Evolutionary conservation across 352 stramenopile genomes (phyloP).

Genomic region (Phytophthora sp.): DNA sequence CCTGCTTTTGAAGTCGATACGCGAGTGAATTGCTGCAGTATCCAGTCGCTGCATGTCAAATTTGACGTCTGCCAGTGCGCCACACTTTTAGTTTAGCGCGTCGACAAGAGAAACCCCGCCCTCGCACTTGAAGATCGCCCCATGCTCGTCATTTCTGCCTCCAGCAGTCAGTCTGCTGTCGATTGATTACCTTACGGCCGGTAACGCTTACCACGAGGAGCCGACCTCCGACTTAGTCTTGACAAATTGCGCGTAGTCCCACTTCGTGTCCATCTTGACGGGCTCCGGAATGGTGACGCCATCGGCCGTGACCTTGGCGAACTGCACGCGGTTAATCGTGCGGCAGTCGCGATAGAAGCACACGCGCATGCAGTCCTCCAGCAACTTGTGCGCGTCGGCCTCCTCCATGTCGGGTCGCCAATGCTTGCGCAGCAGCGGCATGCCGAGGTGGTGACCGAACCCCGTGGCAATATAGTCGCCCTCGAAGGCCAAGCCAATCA

Average conservation of each 20-base stretch:
- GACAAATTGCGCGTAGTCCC: conserved; percentile 90
- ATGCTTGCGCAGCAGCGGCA: conserved; percentile 96
- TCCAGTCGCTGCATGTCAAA: conserved; percentile 4
- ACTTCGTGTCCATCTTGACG: conserved; percentile 96
- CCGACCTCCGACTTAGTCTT: conserved; percentile 90
- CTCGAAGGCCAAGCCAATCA: conserved; percentile 97
- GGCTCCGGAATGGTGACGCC: conserved; percentile 93
- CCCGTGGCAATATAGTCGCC: conserved; percentile 97
- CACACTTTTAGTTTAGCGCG: conserved; percentile 5
- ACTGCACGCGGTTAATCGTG: conserved; percentile 97
- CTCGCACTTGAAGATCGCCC: not conserved
- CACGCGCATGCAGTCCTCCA: conserved; percentile 98
- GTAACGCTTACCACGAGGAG: conserved; percentile 83
- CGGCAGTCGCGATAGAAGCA: conserved; percentile 99
- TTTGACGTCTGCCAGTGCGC: not conserved
- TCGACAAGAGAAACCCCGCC: not conserved
- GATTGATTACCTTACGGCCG: not conserved
- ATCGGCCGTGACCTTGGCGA: conserved; percentile 93
- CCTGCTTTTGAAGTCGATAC: conserved; percentile 12
- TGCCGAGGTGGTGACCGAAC: conserved; percentile 97
- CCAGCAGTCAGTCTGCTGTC: conserved; percentile 6
- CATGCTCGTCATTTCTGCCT: not conserved
- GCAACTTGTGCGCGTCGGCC: conserved; percentile 91
- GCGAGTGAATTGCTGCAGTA: conserved; percentile 4
- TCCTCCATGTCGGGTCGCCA: conserved; percentile 95